Conservation (phyloP, 805 yeast genomes). For the Millerozyma miso region DNA sequence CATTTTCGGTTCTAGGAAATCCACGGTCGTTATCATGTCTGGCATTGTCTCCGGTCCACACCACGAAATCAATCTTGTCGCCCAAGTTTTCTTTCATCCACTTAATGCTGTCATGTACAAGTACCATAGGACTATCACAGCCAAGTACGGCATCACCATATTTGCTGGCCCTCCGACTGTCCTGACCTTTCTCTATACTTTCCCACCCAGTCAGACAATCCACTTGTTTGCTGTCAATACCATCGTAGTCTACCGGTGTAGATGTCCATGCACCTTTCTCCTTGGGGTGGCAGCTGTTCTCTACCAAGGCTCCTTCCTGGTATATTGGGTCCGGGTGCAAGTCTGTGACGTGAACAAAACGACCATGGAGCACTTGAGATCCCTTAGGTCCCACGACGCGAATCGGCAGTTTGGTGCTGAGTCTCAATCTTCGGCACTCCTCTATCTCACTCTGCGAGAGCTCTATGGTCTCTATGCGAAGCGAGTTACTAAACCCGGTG, state of each 20-base stretch:
- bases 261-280: constrained; percentile 47
- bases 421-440: constrained; percentile 20
- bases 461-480: neutral
- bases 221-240: neutral
- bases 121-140: constrained; percentile 67
- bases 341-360: constrained; percentile 84
- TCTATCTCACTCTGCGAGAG: constrained; percentile 3
- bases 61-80: constrained; percentile 78
- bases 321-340: constrained; percentile 79
- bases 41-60: constrained; percentile 90
- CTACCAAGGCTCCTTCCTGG: constrained; percentile 43
- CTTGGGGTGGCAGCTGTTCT: constrained; percentile 55
- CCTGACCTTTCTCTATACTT: neutral
- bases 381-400: constrained; percentile 17
- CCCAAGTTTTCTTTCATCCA: constrained; percentile 64
- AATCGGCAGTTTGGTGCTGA: constrained; percentile 31
- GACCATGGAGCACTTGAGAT: constrained; percentile 51
- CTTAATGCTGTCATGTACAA: constrained; percentile 58
- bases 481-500: neutral
- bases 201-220: neutral
- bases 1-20: constrained; percentile 67
- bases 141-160: constrained; percentile 75
- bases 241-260: neutral
- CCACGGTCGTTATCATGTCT: constrained; percentile 79
- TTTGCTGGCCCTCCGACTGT: constrained; percentile 12